Evolutionary conservation across 2,329 filamentous ascomycete genomes (phyloP), one percentile per base, ranked within the genome.

Genomic region (Fusarium succisae): DNA sequence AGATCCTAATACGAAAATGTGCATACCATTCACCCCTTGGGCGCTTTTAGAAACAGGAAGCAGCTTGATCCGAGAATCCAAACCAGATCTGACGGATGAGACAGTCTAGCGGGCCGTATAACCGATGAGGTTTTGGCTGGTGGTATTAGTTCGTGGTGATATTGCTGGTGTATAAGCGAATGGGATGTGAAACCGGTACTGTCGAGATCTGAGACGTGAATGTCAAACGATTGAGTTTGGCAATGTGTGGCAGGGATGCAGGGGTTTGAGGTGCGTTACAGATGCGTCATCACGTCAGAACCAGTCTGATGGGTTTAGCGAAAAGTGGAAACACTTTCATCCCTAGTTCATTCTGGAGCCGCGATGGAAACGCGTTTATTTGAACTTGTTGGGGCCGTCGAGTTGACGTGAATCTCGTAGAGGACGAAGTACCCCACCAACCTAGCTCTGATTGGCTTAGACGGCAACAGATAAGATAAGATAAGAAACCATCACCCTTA

Each of bases 31-130:
- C 11, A 20, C 28, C 43, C 26, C 32, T 41, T 35, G 22, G 17
- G 45, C 57, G 57, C 26, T 55, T 53, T 55, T 13, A n/a, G 57
- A 60, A 60, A 60, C 57, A 54, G 57, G 57, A 60, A 60, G 57
- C 37, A 35, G 18, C 37, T 32, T 14, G 13, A 41, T 60, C 57
- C 57, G 57, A 55, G 45, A 18, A 24, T 30, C 35, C 32, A 53
- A 37, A 22, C 28, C 30, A 5, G 30, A 37, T 15, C 15, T 15
- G 5, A 18, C 24, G 4, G 24, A 28, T 8, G 35, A 55, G 51
- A 54, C 51, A 54, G 20, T 22, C 24, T 55, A 41, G 20, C 35
- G 51, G 51, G 35, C 51, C 35, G 51, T 39, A 28, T 10, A n/a
- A 18, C 51, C 51, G 51, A 55, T 30, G 35, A 0, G 11, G 4